Evolutionary conservation across 768 basidiomycete genomes (phyloP), one percentile per base, ranked within the genome.

Genomic region (Cubamyces sp.): DNA sequence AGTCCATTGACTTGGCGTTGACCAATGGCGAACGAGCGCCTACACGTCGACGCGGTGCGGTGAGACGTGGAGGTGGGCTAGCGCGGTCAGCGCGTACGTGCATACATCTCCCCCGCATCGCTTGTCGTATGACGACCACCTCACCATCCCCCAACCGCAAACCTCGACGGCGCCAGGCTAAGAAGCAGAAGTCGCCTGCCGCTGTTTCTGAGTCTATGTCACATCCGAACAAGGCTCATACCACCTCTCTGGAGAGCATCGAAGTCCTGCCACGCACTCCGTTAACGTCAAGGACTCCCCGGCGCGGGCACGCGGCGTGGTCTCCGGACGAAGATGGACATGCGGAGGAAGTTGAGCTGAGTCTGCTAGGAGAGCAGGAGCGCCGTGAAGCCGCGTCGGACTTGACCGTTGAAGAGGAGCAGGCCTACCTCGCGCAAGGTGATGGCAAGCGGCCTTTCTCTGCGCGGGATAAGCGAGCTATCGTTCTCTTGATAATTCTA

Each of bases 401-500:
- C 39, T 67, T 83, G 55, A 77, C 79, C 46, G 74, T 79, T 37
- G 71, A 66, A 15, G 71, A 67, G 21, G 67, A 70, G 46, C 79
- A 78, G 54, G 75, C 71, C 18, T 65, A 71, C 43, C 69, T 69
- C 30, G 70, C 73, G 47, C 68, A 66, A 49, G 70, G 72, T 26
- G 75, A 75, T 56, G 65, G 70, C 48, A 88, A 84, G 71, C 76
- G 70, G 53, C 70, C 81, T 25, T 81, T 92, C 66, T 88, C 88
- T 40, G 68, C 79, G 30, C 88, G 87, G 73, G 96, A 98, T 76
- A 91, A 90, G 74, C 81, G 84, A 68, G 91, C 88, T 51, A 93
- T 98, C 82, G 84, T 84, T 4, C 77, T 98, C 55, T 78, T 98
- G 37, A 88, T 94, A 74, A 79, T 94, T 68, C 80, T 98, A 52